A percentile compares a stretch with the other conserved stretches of the same genome.
phyloP scores from a whole-genome alignment of 192 early-diverging fungal species.

The Coemansia sp. region DNA sequence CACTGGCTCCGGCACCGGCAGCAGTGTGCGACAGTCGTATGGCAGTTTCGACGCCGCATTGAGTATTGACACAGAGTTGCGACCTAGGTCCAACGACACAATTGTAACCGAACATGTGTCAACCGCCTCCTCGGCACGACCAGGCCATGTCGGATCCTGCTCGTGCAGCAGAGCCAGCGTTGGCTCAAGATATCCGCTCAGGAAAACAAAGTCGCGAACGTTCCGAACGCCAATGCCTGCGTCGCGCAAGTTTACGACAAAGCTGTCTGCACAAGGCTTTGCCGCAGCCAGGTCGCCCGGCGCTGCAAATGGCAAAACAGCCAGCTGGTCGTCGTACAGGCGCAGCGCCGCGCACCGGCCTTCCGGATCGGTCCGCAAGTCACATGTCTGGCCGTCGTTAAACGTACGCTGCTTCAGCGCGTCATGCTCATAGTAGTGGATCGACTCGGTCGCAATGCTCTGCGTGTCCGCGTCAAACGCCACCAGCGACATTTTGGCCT shows the following conservation, averaged over 20 bases:
- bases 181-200: slow-evolving; percentile 89
- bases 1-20: slow-evolving; percentile 77
- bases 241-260: slow-evolving; percentile 65
- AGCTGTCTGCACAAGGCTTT: slow-evolving; percentile 68
- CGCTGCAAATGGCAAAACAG: slow-evolving; percentile 83
- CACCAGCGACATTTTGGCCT: slow-evolving; percentile 83
- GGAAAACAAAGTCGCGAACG: slow-evolving; percentile 87
- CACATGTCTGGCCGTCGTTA: slow-evolving; percentile 30
- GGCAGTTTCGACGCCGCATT: slow-evolving; percentile 76
- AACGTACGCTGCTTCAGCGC: slow-evolving; percentile 71
- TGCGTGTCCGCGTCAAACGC: slow-evolving; percentile 77
- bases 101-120: slow-evolving; percentile 78
- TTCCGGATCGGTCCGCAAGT: slow-evolving; percentile 75
- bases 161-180: slow-evolving; percentile 93
- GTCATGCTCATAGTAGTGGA: slow-evolving; percentile 96
- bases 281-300: slow-evolving; percentile 55
- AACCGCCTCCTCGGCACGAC: slow-evolving; percentile 55
- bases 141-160: slow-evolving; percentile 82
- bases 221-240: slow-evolving; percentile 66
- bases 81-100: slow-evolving; percentile 80
- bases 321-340: slow-evolving; percentile 87
- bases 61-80: slow-evolving; percentile 77
- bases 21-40: slow-evolving; percentile 71
- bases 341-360: slow-evolving; percentile 83
- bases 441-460: slow-evolving; percentile 84